Evolutionary conservation across 495 filamentous ascomycete genomes (phyloP).

Genomic region (Tuber microsphaerosporum): DNA sequence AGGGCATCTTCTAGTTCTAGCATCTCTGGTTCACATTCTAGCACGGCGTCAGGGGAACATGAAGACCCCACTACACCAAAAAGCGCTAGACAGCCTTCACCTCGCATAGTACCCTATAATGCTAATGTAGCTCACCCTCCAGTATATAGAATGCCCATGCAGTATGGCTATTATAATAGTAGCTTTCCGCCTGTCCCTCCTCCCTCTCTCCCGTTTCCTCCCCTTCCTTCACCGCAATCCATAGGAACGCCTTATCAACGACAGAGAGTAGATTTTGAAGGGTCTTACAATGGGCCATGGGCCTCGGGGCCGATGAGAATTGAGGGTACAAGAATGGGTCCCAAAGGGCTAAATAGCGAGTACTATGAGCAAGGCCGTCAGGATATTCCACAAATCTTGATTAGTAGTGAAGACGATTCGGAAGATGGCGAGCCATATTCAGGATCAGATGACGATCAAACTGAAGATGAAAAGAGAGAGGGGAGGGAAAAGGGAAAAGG

Average conservation of each 20-base stretch:
- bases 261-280: constrained; percentile 22
- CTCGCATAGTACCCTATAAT: not conserved
- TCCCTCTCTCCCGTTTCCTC: constrained; percentile 7
- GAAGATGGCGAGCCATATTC: constrained; percentile 5
- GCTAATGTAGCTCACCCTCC: constrained; percentile 4
- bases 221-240: constrained; percentile 4
- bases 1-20: not conserved
- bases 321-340: constrained; percentile 8
- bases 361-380: constrained; percentile 20
- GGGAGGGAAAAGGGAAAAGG: not conserved
- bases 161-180: constrained; percentile 16
- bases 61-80: constrained; percentile 4
- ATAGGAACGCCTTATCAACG: constrained; percentile 13
- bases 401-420: constrained; percentile 5
- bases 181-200: constrained; percentile 8
- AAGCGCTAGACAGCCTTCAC: not conserved
- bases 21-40: not conserved
- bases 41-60: not conserved
- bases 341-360: constrained; percentile 10
- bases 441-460: not conserved
- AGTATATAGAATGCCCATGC: not conserved
- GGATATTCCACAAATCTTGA: constrained; percentile 3
- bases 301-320: constrained; percentile 2
- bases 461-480: constrained; percentile 13
- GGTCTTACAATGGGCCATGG: constrained; percentile 17